Evolutionary conservation across 768 basidiomycete species (phyloP), one percentile per base, ranked within the genome.

Genomic region (Serendipita sp.): DNA sequence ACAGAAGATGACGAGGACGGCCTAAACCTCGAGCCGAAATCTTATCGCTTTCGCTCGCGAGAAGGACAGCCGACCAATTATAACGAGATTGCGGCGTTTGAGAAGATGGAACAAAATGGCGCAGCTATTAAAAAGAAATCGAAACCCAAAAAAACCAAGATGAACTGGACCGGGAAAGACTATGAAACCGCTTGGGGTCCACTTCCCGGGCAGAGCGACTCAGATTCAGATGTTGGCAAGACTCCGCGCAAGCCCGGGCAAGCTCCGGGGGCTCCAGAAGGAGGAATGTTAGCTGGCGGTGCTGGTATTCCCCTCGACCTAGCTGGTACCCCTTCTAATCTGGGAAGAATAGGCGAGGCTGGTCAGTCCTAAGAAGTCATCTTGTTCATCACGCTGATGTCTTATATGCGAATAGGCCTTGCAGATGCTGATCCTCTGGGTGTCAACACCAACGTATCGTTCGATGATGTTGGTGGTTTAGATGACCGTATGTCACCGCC

Each of bases 341-440:
- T 91, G 15, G 91, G 91, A 32, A 91, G 89, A 73, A 81, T 93
- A 54, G 85, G 87, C 3, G 89, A 90, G 70, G 79, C 88, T 67
- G 81, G 86, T 84, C 68, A 67, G 81, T 74, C 41, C 13, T 13
- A 13, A 28, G 65, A 32, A 1, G 68, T 34, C 63, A 41, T 51
- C 1, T 32, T n/a, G 48, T 18, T 8, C 48, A 2, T 5, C 8
- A 8, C 8, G n/a, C n/a, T 67, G 51, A 45, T 48, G 18, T 71
- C 65, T 65, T 45, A 51, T 63, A 44, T 47, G 47, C 64, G 51
- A 23, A 41, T 66, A 91, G 93, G 84, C 45, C 81, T 94, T 15
- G 93, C 95, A 5, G 96, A 99, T 72, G 88, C 90, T 2, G 96
- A 99, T 75, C 96, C 96, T 2, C 79, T 99, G 15, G 93, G 93